Evolutionary conservation across 2,329 filamentous ascomycete genomes (phyloP), one percentile per base, ranked within the genome.

Genomic region (Nemania bipapillata): DNA sequence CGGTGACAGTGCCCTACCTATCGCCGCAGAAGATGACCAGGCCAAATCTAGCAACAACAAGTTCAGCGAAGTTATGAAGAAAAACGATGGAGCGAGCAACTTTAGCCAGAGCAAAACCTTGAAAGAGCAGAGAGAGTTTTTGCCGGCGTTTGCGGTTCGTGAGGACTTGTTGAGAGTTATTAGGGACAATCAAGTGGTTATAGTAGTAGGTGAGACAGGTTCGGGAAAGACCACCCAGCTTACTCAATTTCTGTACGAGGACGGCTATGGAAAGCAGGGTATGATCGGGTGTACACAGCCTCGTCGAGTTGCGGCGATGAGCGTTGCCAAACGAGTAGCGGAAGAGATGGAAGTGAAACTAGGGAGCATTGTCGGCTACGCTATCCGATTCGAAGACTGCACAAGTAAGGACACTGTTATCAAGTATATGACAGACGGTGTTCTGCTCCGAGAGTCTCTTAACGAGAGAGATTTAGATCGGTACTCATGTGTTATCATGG

Each of bases 381-480:
- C 96, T 0, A 99, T 99, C 78, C 94, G 96, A 62, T 99, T 99
- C 76, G 96, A 99, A 78, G 96, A 99, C 79, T 97, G 94, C 80
- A 99, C 96, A 1, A 97, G 93, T 83, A 93, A 94, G 74, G 92
- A 98, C 66, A 99, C 96, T 0, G 86, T 91, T 68, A 98, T 99
- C 83, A 99, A 99, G 81, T 99, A 99, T 80, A 97, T 99, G 94
- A 99, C 96, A 0, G 96, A 99, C 77, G 96, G 96, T 83, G 93
- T 99, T 24, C 83, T 99, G 52, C 86, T 99, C 35, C 89, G 96
- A 82, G 96, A 99, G 77, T 97, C 94, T 5, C 85, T 99, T 11
- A 94, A 94, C 68, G 95, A 98, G 79, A 89, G 91, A 6, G 95
- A 99, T 79, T 85, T 99, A 53, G 96, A 98, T 80, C 92, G 93